Evolutionary conservation across 176 grass and related monocot species (phyloP).

Genomic region (Lolium perenne): DNA sequence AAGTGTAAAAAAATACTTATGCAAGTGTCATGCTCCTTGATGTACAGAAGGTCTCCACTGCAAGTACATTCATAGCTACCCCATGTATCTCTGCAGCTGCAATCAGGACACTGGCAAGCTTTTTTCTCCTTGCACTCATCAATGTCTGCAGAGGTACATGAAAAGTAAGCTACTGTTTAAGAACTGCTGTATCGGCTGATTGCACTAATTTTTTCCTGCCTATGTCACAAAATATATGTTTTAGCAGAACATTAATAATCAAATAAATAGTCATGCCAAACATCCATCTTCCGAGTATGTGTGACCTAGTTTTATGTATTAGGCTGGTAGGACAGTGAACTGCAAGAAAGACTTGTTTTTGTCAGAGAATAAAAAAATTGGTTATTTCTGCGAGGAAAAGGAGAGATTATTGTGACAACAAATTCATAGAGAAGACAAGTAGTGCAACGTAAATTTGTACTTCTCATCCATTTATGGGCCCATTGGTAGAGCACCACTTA

Average conservation of each 20-base stretch:
- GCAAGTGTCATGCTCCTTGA: conserved; percentile 72
- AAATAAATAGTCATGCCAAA: conserved; percentile 3
- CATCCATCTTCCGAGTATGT: background rate
- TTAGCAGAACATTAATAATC: background rate
- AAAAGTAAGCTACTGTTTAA: conserved; percentile 18
- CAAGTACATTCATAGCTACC: conserved; percentile 71
- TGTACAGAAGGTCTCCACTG: conserved; percentile 64
- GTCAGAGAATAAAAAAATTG: background rate
- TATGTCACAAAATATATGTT: conserved; percentile 16
- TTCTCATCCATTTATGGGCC: background rate
- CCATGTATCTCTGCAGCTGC: conserved; percentile 74
- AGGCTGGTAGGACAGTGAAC: background rate
- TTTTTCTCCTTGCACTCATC: conserved; percentile 74
- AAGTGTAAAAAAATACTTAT: conserved; percentile 56
- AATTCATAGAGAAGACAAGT: background rate
- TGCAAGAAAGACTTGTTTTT: conserved; percentile 17
- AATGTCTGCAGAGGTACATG: conserved; percentile 54
- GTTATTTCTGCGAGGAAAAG: background rate
- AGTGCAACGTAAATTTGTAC: too few species aligned
- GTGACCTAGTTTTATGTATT: background rate
- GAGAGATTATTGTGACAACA: background rate
- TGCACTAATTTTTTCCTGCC: conserved; percentile 19
- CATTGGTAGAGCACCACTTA: conserved; percentile 1
- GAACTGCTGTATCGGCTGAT: background rate
- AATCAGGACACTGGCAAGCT: conserved; percentile 69